These are phyloP conservation scores for Xylariales sp. DNA, from an alignment of 2,329 filamentous ascomycete genomes.

Conservation along the genomic window DNA sequence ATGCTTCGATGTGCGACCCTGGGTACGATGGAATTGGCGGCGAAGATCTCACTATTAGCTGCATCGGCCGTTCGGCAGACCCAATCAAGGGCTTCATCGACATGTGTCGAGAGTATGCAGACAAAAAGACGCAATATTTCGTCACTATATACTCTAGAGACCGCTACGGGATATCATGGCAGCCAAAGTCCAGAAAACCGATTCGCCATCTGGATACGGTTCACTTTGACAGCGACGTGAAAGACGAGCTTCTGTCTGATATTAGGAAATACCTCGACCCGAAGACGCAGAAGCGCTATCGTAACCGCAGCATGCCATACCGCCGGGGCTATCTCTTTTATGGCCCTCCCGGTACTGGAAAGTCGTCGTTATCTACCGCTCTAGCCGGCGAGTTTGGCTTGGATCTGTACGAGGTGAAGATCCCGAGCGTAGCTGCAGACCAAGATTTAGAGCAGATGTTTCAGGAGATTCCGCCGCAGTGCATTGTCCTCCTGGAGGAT, in stretches of 20 bases:
- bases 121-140: constrained; percentile 43
- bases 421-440: constrained; percentile 35
- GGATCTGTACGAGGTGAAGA: constrained; percentile 47
- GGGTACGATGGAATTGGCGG: constrained; percentile 41
- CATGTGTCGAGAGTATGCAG: constrained; percentile 41
- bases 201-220: constrained; percentile 29
- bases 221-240: constrained; percentile 41
- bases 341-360: constrained; percentile 26
- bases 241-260: constrained; percentile 42
- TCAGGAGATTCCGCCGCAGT: constrained; percentile 44
- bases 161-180: constrained; percentile 34
- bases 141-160: constrained; percentile 44
- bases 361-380: constrained; percentile 43
- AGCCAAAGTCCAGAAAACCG: constrained; percentile 6
- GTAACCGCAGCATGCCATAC: constrained; percentile 62
- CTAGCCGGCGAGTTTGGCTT: constrained; percentile 47
- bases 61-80: constrained; percentile 44
- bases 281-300: constrained; percentile 50
- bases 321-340: constrained; percentile 37
- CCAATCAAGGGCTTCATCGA: constrained; percentile 43
- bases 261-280: constrained; percentile 49
- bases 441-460: constrained; percentile 47
- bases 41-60: constrained; percentile 43
- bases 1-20: constrained; percentile 31
- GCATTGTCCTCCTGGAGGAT: constrained; percentile 53